Evolutionary conservation across 495 filamentous ascomycete species (phyloP), one percentile per base, ranked within the genome.

Genomic region (Aspergillus egyptiacus): DNA sequence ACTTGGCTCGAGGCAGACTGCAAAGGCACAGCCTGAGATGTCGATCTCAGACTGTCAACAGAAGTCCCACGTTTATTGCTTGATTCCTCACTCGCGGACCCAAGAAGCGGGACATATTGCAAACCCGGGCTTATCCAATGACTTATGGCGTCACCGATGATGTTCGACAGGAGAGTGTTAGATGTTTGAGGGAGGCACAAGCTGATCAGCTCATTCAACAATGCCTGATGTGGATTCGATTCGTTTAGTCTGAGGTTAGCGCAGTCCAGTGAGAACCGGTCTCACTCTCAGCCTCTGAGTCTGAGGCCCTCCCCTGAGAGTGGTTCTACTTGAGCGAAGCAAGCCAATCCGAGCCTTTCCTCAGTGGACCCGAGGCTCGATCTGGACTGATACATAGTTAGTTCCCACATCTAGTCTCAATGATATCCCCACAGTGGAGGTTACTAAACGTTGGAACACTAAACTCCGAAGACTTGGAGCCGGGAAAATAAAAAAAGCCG

Each of bases 371-470:
- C n/a, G n/a, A n/a, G n/a, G n/a, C n/a, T n/a, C n/a, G n/a, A n/a
- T n/a, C n/a, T n/a, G n/a, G n/a, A n/a, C n/a, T n/a, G n/a, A n/a
- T n/a, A n/a, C n/a, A n/a, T n/a, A n/a, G n/a, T n/a, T n/a, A n/a
- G n/a, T n/a, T 44, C 14, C 40, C 40, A 30, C 40, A 1, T 44
- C 40, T 31, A 15, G n/a, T n/a, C n/a, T n/a, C n/a, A 34, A 23
- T 34, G 28, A 28, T 19, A 23, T 46, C 18, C 42, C 42, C 42
- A 46, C 28, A n/a, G 17, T 46, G 42, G 30, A 46, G 33, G 5
- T 3, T 15, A 15, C 18, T 8, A 34, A 27, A 27, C 4, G 24
- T 27, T 27, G 24, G 24, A 8, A 27, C 5, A 5, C 24, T n/a
- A n/a, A n/a, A n/a, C n/a, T n/a, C n/a, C n/a, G n/a, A n/a, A 8